Base-by-base conservation (phyloP, 176 grass and related monocot genomes). In the Carex kokanica region DNA sequence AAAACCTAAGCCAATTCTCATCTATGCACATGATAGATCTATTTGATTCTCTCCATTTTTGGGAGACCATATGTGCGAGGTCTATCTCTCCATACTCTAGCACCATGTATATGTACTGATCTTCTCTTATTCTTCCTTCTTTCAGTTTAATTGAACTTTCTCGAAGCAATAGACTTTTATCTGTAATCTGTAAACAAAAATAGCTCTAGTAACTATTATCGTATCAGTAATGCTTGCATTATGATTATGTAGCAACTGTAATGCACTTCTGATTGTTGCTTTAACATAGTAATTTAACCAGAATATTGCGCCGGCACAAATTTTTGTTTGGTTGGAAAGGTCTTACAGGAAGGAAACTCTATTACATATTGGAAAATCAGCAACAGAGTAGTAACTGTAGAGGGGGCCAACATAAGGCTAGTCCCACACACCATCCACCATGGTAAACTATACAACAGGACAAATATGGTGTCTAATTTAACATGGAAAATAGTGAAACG, bases 1-100 rank as follows among this genome's bases (percentile, higher is more conserved):
- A 93, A 91, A 95, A 99, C n/a, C 96, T 84, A 47, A 99, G 86
- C 96, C 93, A 99, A 83, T 99, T 99, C 83, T 95, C 93, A 90
- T 98, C 89, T 56, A 98, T 88, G 81, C 84, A 75, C 86, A 88
- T 83, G 85, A 59, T 85, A 65, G 74, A 75, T 52, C 56, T 80
- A 73, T 58, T 88, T 6, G 81, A 75, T 82, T 95, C 91, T 79
- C 87, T 95, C 93, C 93, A 99, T 55, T 95, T 95, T 27, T 92
- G 93, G 56, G 90, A 57, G 84, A 99, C 85, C 96, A 99, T 99
- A 86, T 95, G 85, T 79, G 96, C 96, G 53, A 99, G 89, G 82
- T 93, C 96, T 83, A 99, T 99, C 84, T 99, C 96, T 71, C 93
- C 96, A 86, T 86, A 99, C 45, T 99, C 96, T 74, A 99, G 93